Conservation (phyloP, 208 protist species). For the Porcisia hertigi region DNA sequence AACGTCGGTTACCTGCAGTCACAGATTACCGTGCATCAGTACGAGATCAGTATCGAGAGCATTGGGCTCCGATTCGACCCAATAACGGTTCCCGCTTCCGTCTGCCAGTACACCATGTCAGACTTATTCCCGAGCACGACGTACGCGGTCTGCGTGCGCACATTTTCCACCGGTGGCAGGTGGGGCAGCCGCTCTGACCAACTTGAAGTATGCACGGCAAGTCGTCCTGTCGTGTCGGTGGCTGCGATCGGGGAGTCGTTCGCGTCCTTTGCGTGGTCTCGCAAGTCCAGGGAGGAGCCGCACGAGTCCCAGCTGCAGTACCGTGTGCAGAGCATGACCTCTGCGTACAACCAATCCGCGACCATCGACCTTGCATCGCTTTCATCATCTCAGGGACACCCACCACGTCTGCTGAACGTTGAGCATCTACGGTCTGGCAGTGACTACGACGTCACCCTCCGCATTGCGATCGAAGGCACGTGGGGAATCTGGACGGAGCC, state of each 20-base stretch:
- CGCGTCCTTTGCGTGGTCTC: slow-evolving; percentile 74
- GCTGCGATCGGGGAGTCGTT: slow-evolving; percentile 79
- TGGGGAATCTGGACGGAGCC: slow-evolving; percentile 91
- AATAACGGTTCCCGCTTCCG: slow-evolving; percentile 26
- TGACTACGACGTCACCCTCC: slow-evolving; percentile 68
- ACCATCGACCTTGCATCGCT: slow-evolving; percentile 28
- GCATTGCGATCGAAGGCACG: slow-evolving; percentile 70
- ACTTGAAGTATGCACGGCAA: slow-evolving; percentile 67
- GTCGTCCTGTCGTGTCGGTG: slow-evolving; percentile 46
- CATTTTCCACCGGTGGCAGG: slow-evolving; percentile 59
- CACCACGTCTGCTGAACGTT: slow-evolving; percentile 57
- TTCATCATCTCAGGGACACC: slow-evolving; percentile 17
- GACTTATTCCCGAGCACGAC: slow-evolving; percentile 64
- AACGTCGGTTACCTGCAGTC: slow-evolving; percentile 25
- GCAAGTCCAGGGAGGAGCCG: slow-evolving; percentile 40
- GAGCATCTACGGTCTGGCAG: slow-evolving; percentile 64
- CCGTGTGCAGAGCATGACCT: slow-evolving; percentile 48
- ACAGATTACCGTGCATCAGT: slow-evolving; percentile 30
- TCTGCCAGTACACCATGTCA: slow-evolving; percentile 48
- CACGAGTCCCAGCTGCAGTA: slow-evolving; percentile 77
- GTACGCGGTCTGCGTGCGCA: slow-evolving; percentile 78
- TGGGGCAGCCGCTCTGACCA: slow-evolving; percentile 75
- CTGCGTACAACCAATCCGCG: slow-evolving; percentile 53
- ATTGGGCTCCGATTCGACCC: slow-evolving; percentile 29
- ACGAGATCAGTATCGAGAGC: slow-evolving; percentile 30